These are phyloP conservation scores for Aristolochia californica DNA, from an alignment of 164 flowering plant species.

Conservation along the genomic window DNA sequence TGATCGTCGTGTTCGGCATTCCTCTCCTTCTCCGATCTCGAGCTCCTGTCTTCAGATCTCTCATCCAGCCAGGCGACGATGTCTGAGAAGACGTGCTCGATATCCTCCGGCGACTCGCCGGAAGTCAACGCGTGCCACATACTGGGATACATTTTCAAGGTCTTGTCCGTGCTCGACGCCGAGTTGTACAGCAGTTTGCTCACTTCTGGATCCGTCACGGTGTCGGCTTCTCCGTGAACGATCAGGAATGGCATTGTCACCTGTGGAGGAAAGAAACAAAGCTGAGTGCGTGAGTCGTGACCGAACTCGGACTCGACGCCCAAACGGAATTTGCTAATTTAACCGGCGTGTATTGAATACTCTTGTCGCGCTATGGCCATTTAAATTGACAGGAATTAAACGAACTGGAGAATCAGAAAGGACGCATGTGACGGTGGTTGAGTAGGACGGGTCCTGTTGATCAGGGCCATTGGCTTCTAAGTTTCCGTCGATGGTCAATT, in stretches of 20 bases:
- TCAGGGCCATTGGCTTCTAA: no score
- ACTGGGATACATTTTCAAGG: slow-evolving; percentile 52
- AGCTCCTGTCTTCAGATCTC: slow-evolving; percentile 19
- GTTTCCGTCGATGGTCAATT: no score
- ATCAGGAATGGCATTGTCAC: slow-evolving; percentile 64
- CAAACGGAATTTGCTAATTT: not conserved
- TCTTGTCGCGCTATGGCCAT: not conserved
- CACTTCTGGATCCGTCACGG: slow-evolving; percentile 51
- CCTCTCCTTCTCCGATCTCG: slow-evolving; percentile 40
- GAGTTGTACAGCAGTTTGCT: slow-evolving; percentile 42
- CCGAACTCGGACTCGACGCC: no score
- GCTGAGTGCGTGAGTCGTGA: no score
- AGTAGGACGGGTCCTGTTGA: no score
- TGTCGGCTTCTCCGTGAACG: slow-evolving; percentile 74
- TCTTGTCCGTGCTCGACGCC: slow-evolving; percentile 63
- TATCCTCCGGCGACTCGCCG: slow-evolving; percentile 58
- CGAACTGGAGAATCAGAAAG: no score
- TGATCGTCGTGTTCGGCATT: slow-evolving; percentile 27
- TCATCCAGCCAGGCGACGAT: slow-evolving; percentile 54
- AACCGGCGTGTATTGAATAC: not conserved
- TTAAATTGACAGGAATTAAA: not conserved
- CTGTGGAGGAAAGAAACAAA: slow-evolving; percentile 14
- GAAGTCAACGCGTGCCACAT: slow-evolving; percentile 80
- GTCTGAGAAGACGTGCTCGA: slow-evolving; percentile 48
- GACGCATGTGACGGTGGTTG: no score